Percentiles rank a stretch among this genome's conserved stretches.
phyloP scores from a whole-genome alignment of 176 grass and related monocot species.

The Avena sativa region DNA sequence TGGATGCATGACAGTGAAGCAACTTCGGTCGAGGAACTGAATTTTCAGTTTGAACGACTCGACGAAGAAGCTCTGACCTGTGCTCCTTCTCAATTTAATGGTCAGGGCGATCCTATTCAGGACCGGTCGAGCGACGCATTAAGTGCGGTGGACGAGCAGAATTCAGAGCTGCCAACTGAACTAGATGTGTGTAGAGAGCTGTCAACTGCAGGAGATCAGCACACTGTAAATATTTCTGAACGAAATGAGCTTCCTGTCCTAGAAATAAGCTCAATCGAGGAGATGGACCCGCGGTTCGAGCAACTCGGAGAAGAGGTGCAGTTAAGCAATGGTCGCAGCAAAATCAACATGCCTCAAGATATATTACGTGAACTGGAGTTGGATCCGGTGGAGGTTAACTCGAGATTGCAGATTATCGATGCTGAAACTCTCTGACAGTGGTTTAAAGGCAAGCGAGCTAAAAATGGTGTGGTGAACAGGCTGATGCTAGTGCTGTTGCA shows the following conservation, averaged over 20 bases:
- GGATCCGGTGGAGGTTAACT: slow-evolving; percentile 1
- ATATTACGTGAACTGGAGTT: neutral
- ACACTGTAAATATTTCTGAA: slow-evolving; percentile 1
- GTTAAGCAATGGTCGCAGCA: neutral
- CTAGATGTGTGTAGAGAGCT: neutral
- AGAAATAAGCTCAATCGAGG: slow-evolving; percentile 38
- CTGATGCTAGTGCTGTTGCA: slow-evolving; percentile 11
- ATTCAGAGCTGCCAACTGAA: neutral
- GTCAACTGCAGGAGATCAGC: neutral
- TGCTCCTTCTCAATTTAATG: neutral
- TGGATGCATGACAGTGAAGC: slow-evolving; percentile 8
- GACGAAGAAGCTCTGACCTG: neutral
- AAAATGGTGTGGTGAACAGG: neutral
- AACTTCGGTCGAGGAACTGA: slow-evolving; percentile 38
- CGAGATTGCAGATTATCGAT: neutral
- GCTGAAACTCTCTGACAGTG: neutral
- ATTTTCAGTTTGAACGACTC: slow-evolving; percentile 21
- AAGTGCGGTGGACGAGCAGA: slow-evolving; percentile 9
- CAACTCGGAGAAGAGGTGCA: slow-evolving; percentile 10
- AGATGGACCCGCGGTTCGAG: slow-evolving; percentile 29
- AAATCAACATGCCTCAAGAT: slow-evolving; percentile 4
- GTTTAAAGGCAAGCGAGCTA: neutral
- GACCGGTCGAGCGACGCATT: neutral
- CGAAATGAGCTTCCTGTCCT: slow-evolving; percentile 29
- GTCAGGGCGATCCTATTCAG: neutral